phyloP scores from a whole-genome alignment of 148 eudicot species.

The Amaranthus hypochondriacus region DNA sequence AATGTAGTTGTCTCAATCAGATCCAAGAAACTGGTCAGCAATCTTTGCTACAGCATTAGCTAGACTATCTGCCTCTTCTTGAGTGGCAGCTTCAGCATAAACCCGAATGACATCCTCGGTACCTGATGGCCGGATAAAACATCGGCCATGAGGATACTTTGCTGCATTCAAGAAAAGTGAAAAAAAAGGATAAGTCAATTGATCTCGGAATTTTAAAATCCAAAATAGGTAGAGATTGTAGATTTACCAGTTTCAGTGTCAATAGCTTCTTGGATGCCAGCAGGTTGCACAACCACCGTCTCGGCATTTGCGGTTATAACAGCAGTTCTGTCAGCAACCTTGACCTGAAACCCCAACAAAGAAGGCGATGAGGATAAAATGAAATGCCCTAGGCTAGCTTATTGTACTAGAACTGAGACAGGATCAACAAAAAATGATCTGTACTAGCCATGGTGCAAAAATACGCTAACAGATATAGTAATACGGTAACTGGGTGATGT shows the following conservation, averaged over 20 bases:
- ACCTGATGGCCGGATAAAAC: conserved; percentile 88
- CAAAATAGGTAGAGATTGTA: neutral
- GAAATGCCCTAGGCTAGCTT: no score
- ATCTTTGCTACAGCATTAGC: conserved; percentile 59
- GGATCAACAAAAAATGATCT: no score
- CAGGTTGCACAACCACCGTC: conserved; percentile 70
- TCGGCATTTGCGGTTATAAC: conserved; percentile 88
- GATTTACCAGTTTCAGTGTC: conserved; percentile 63
- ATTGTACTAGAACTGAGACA: no score
- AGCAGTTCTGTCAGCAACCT: conserved; percentile 76
- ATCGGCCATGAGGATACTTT: conserved; percentile 55
- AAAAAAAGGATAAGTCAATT: neutral
- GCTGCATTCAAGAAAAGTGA: conserved; percentile 35
- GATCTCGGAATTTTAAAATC: neutral
- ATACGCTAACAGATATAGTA: no score
- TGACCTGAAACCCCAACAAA: conserved; percentile 50
- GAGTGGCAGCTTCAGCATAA: conserved; percentile 84
- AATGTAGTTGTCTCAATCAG: neutral
- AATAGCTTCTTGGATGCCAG: conserved; percentile 85
- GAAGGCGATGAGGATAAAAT: no score
- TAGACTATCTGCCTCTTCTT: conserved; percentile 65
- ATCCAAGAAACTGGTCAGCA: conserved; percentile 60
- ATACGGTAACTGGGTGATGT: no score
- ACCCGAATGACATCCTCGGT: conserved; percentile 88
- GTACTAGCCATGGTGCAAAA: no score